Evolutionary conservation across 2,329 filamentous ascomycete genomes (phyloP).

Genomic region (Colletotrichum brevisporum): DNA sequence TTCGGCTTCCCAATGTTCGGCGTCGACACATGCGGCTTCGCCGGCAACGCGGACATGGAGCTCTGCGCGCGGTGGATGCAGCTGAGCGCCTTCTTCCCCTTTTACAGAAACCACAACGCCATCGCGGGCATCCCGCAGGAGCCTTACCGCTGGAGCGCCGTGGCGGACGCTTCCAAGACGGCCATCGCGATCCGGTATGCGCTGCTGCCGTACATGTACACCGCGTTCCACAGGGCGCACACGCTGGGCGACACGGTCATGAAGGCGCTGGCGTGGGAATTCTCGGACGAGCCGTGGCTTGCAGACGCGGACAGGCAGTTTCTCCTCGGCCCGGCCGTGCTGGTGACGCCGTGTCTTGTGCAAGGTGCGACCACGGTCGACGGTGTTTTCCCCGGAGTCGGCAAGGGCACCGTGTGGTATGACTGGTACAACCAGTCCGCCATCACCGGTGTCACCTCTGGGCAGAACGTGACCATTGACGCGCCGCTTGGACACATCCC

Average conservation of each 20-base stretch:
- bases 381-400: conserved; percentile 77
- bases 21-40: conserved; percentile 79
- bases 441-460: conserved; percentile 58
- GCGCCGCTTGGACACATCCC: conserved; percentile 69
- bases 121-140: conserved; percentile 75
- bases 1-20: conserved; percentile 86
- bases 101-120: conserved; percentile 83
- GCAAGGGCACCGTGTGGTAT: conserved; percentile 72
- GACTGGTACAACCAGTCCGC: conserved; percentile 82
- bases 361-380: conserved; percentile 73
- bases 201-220: conserved; percentile 83
- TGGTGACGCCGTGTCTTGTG: conserved; percentile 77
- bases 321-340: conserved; percentile 74
- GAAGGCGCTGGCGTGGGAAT: conserved; percentile 82
- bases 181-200: conserved; percentile 81
- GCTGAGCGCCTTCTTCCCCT: conserved; percentile 81
- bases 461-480: conserved; percentile 45
- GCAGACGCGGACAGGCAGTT: conserved; percentile 79
- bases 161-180: conserved; percentile 72
- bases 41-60: conserved; percentile 75
- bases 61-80: conserved; percentile 84
- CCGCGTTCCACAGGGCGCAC: conserved; percentile 77
- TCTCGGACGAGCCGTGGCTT: conserved; percentile 78
- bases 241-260: conserved; percentile 78
- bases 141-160: conserved; percentile 78